phyloP scores from a whole-genome alignment of 139 green algal species.

The Auxenochlorella protothecoides region DNA sequence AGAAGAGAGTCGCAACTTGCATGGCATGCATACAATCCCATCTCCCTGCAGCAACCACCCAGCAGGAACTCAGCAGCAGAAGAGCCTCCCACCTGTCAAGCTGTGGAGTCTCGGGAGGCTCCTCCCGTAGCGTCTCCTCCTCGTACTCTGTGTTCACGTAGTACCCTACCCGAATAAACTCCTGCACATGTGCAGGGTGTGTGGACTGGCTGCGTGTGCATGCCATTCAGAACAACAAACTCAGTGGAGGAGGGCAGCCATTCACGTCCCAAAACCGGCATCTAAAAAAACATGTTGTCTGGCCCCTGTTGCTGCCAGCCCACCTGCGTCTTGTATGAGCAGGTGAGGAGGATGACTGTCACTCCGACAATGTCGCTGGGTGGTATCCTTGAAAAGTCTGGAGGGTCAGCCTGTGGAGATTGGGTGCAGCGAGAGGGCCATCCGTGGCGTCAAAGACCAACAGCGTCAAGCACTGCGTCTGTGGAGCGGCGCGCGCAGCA shows the following conservation, averaged over 20 bases:
- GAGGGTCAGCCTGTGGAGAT: conserved; percentile 68
- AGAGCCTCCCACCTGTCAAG: conserved; percentile 42
- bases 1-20: not conserved
- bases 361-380: conserved; percentile 79
- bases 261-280: too few species aligned
- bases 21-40: too few species aligned
- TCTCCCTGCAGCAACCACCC: not conserved
- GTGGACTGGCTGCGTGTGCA: too few species aligned
- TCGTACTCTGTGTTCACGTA: conserved; percentile 95
- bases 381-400: conserved; percentile 66
- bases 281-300: too few species aligned
- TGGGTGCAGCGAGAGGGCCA: not conserved
- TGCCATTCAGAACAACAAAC: too few species aligned
- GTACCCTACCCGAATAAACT: conserved; percentile 88
- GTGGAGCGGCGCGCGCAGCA: too few species aligned
- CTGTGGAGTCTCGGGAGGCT: conserved; percentile 55
- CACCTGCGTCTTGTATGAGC: conserved; percentile 68
- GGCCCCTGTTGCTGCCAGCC: too few species aligned
- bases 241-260: not conserved
- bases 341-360: conserved; percentile 91
- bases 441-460: too few species aligned
- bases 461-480: too few species aligned
- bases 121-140: conserved; percentile 74
- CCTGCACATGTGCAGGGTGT: conserved; percentile 17
- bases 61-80: not conserved